Evolutionary conservation across 805 yeast species (phyloP), one percentile per base, ranked within the genome.

Genomic region (Saccharomycopsis schoenii): DNA sequence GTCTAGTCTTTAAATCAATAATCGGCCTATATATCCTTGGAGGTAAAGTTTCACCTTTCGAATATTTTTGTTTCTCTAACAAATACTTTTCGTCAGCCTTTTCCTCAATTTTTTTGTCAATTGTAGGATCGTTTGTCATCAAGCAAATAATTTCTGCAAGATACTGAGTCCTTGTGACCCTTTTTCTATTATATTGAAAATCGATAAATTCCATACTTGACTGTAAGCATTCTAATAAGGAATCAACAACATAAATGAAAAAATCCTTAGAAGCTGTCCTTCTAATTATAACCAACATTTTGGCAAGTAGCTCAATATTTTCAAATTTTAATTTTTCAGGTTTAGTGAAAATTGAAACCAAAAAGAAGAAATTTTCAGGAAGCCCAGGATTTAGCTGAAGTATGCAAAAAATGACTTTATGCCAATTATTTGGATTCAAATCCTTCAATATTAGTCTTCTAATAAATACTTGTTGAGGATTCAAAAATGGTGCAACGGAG

Each of bases 131-230:
- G 67, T 19, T 76, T 74, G 21, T 70, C 62, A 64, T 83, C 82
- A 68, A 73, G 25, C 52, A 39, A 56, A 56, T 40, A n/a, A 24
- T 40, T 56, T 47, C 39, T 0, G 83, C 80, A 14, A 92, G 65
- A 66, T 83, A 85, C 67, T 76, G 80, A 6, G 82, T 78, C 59
- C 84, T 82, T 0, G 94, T 78, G 62, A 88, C 70, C 61, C 96
- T 74, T 14, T 73, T 72, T 68, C 91, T 78, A 66, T 85, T 86
- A 58, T 73, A 70, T 60, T 82, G 76, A 67, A 80, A 86, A 65
- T 83, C 82, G 64, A 84, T 82, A 4, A 75, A 65, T 67, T 90
- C 96, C 62, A 90, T 71, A 0, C 90, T 94, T 29, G 83, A 67
- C 10, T 78, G 75, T 15, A 88, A 76, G n/a, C 77, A 76, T 67